These are phyloP conservation scores for Magnolia kwangsiensis DNA, from an alignment of 164 flowering plant species.

Conservation along the genomic window DNA sequence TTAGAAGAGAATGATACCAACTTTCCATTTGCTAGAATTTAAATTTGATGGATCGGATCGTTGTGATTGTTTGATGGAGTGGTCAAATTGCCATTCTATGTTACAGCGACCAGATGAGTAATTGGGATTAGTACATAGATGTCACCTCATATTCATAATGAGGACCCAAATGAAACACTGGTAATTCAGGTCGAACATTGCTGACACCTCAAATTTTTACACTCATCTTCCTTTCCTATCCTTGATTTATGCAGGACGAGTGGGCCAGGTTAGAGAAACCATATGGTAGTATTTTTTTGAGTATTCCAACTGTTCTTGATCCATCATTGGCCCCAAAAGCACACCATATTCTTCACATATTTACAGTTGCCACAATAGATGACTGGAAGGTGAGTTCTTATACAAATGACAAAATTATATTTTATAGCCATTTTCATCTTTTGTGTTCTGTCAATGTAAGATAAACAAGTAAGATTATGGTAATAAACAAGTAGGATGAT, in stretches of 20 bases:
- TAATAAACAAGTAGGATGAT: neutral
- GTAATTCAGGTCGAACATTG: neutral
- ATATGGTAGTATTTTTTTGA: slow-evolving; percentile 93
- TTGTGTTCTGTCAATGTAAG: neutral
- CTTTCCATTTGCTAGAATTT: no score
- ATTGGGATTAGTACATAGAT: neutral
- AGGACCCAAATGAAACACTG: neutral
- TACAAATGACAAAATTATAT: neutral
- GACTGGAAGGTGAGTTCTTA: slow-evolving; percentile 76
- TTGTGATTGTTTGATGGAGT: neutral
- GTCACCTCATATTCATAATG: neutral
- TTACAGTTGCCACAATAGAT: slow-evolving; percentile 81
- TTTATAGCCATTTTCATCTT: neutral
- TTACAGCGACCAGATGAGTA: neutral
- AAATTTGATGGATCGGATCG: neutral
- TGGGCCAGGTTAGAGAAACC: slow-evolving; percentile 76
- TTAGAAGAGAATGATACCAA: neutral
- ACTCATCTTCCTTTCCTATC: slow-evolving; percentile 5
- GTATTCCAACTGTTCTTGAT: slow-evolving; percentile 96
- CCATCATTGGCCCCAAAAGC: slow-evolving; percentile 87
- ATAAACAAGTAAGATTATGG: neutral
- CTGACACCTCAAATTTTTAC: no score
- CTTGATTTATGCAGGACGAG: slow-evolving; percentile 43
- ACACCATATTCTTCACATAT: slow-evolving; percentile 87
- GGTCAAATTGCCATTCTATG: neutral